Percentiles rank a stretch among this genome's conserved stretches.
phyloP scores from a whole-genome alignment of 2,329 filamentous ascomycete genomes.

The Fusarium odoratissimum region DNA sequence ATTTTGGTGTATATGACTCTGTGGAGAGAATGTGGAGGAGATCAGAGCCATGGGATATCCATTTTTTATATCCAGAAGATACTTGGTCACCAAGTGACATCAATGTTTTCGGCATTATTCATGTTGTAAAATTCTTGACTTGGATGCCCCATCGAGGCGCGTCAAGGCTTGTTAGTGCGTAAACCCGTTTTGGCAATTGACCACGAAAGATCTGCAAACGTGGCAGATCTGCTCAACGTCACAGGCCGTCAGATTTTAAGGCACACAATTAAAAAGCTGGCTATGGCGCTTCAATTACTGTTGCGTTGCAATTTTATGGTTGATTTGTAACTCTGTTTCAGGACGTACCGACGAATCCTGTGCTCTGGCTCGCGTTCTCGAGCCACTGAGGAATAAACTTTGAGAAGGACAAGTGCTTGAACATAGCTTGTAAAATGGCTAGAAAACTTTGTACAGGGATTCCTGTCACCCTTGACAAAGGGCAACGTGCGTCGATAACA shows the following conservation, averaged over 20 bases:
- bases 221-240: constrained; percentile 12
- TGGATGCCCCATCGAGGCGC: constrained; percentile 11
- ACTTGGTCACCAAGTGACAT: constrained; percentile 1
- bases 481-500: background rate
- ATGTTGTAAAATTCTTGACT: background rate
- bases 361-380: background rate
- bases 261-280: background rate
- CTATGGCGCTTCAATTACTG: background rate
- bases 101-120: constrained; percentile 10
- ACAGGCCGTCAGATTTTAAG: constrained; percentile 8
- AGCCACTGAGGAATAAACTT: background rate
- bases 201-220: constrained; percentile 26
- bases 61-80: background rate
- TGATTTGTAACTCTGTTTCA: background rate
- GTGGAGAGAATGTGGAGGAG: background rate
- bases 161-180: constrained; percentile 6
- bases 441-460: background rate
- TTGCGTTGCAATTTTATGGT: background rate
- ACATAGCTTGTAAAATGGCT: too few relatives aligned
- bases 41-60: background rate
- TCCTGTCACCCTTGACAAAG: background rate
- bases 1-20: background rate
- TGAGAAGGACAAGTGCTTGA: background rate
- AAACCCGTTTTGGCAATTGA: constrained; percentile 23
- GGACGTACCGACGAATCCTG: background rate